Base-by-base conservation (phyloP, 2,329 filamentous ascomycete genomes). In the Colletotrichum sp. region DNA sequence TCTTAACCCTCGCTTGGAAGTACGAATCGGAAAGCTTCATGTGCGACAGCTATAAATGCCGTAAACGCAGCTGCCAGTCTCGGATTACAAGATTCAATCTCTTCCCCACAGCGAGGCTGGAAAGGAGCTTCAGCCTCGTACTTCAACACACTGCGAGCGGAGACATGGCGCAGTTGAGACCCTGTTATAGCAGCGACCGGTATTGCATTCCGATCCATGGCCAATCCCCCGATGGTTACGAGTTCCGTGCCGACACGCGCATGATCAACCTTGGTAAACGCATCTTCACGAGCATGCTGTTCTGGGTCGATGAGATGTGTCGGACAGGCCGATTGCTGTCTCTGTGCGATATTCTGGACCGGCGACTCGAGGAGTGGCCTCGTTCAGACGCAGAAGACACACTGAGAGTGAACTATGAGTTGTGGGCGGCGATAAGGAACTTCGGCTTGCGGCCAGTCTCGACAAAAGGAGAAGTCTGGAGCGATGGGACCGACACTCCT, bases 391-490 rank as follows among this genome's bases (percentile, higher is more conserved):
- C 3, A 0, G 6, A 48, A 48, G 6, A 48, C n/a, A 21, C 43
- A 2, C n/a, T 13, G 43, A 48, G n/a, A 21, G 43, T 48, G 1
- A 21, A 48, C 1, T 7, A 48, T 7, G n/a, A 48, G 43, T 4
- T 21, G 1, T 48, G 43, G n/a, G 10, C 7, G 3, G 43, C n/a
- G 1, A 13, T 48, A 4, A 48, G 10, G 10, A 48, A 48, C 43
- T 48, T 48, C 0, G 43, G 43, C n/a, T 0, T 48, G 43, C n/a
- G 43, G 0, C 43, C 0, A 0, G 0, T 48, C 10, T 48, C 43
- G 7, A 21, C 43, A 0, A 48, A 48, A 21, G 43, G 43, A 0
- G 43, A 48, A 21, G 10, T 48, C 43, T 48, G 43, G 43, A 48
- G 43, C 43, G 43, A 48, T 1, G 43, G 43, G 43, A 3, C 4